Evolutionary conservation across 768 basidiomycete species (phyloP), one percentile per base, ranked within the genome.

Genomic region (Suillus americanus): DNA sequence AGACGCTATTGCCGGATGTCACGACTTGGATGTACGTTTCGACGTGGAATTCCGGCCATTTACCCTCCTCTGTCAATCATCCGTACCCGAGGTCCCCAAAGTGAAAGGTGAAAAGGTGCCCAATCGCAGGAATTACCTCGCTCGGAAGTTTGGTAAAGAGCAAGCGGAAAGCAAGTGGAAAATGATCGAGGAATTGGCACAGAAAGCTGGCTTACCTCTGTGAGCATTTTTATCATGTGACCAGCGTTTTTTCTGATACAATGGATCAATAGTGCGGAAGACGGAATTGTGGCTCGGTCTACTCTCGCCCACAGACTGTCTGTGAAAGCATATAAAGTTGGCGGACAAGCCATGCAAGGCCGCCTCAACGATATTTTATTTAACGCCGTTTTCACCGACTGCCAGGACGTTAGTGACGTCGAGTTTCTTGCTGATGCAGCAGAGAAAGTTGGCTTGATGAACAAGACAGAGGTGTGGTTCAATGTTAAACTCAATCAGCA

Each of bases 241-340:
- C 20, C 28, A 12, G 16, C 38, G 14, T 25, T 28, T 7, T 20
- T n/a, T 30, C 28, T 59, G 20, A 59, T 9, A 13, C 12, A 12
- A 16, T 30, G 18, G 13, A 14, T 53, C 2, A n/a, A 8, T 37
- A 83, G 82, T 62, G 67, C 70, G 8, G 77, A 77, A 61, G 80
- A 79, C 37, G 80, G 81, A 2, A 65, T 70, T 25, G 66, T 85
- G 18, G 75, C 77, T 37, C 78, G 77, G 50, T 81, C 84, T 33
- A 78, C 67, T 23, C 71, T 77, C 18, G 78, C 79, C 3, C 84
- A 86, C 65, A 74, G 85, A 35, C 75, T 85, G 28, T 67, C 84
- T 10, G 76, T 75, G 41, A 79, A 80, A 57, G 82, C 83, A 12
- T 81, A 78, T 63, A 72, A 78, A 64, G 70, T 77, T 28, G 79